Conservation (phyloP, 2,329 filamentous ascomycete species). For the Sporothrix brunneoviolacea region DNA sequence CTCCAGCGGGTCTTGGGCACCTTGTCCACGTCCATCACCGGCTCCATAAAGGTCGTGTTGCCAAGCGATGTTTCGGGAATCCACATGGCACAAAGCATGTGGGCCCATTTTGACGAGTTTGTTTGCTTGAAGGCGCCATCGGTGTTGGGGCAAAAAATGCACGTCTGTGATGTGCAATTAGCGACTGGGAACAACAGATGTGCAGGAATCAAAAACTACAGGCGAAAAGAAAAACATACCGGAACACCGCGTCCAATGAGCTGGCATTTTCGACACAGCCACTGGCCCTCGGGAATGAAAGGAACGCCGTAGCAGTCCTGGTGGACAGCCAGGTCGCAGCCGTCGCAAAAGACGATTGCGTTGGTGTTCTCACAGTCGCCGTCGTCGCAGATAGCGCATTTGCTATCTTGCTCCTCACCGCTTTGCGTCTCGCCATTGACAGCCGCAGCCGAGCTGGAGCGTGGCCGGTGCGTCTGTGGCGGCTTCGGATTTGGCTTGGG, state of each 20-base stretch:
- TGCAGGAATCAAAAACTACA: neutral
- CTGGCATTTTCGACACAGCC: conserved; percentile 95
- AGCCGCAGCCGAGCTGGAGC: conserved; percentile 88
- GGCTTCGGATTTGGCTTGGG: conserved; percentile 96
- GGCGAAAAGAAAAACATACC: conserved; percentile 40
- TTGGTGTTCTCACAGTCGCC: conserved; percentile 99
- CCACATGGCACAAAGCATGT: conserved; percentile 95
- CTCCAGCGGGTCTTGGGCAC: conserved; percentile 94
- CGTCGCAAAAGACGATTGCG: conserved; percentile 97
- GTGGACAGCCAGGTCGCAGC: conserved; percentile 93
- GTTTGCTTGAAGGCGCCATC: conserved; percentile 99
- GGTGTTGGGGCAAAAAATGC: conserved; percentile 96
- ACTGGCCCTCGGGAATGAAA: conserved; percentile 97
- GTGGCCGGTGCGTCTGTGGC: conserved; percentile 84
- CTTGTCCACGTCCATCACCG: conserved; percentile 95
- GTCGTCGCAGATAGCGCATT: conserved; percentile 96
- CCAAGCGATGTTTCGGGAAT: conserved; percentile 94
- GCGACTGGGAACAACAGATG: conserved; percentile 3
- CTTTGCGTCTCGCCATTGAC: conserved; percentile 84
- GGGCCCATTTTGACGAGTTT: conserved; percentile 91
- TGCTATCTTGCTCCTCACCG: conserved; percentile 92
- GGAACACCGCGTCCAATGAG: conserved; percentile 87
- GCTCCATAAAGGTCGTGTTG: conserved; percentile 96
- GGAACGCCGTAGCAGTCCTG: conserved; percentile 98
- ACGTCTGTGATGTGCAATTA: conserved; percentile 50